Evolutionary conservation across 345 rosid genomes (phyloP), one percentile per base, ranked within the genome.

Genomic region (Hibiscus syriacus): DNA sequence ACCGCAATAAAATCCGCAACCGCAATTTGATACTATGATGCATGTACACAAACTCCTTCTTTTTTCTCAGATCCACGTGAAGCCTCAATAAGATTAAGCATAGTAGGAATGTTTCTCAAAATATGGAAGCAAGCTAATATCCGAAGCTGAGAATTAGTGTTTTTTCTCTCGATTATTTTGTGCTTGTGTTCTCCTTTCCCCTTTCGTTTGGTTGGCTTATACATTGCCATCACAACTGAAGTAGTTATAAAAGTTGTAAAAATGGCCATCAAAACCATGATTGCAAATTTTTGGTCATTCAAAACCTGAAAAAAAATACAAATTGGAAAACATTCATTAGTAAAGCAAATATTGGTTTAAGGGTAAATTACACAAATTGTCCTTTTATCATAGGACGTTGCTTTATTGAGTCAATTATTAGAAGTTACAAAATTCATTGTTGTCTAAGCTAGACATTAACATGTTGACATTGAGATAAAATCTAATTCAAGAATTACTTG

Each of bases 181-280:
- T 80, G 59, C 72, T 84, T 84, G 80, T 86, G 3, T 14, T 79
- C 78, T n/a, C n/a, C n/a, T 26, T 54, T 48, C 52, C 74, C 74
- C 5, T 66, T 71, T 71, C 70, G 65, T 76, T 86, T 77, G 5
- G 89, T 85, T 1, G 95, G 95, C 74, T 83, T 86, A 68, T 88
- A 88, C 4, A 84, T 83, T 7, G 87, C 90, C 77, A 78, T 62
- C 20, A 88, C 92, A 9, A 83, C 70, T 23, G 91, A 88, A 17
- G 95, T 84, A 16, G 92, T 85, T 41, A 88, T 84, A 75, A 88
- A 83, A 8, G 95, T 88, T 45, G 90, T 86, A 72, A 88, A 79
- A 39, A 83, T 75, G 53, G 95, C 95, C 88, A 84, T 84, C 22
- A 84, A 67, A 55, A 84, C 73, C 88, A 84, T 77, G 64, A 84